phyloP scores from a whole-genome alignment of 345 rosid species.

The Lepidium didymum region DNA sequence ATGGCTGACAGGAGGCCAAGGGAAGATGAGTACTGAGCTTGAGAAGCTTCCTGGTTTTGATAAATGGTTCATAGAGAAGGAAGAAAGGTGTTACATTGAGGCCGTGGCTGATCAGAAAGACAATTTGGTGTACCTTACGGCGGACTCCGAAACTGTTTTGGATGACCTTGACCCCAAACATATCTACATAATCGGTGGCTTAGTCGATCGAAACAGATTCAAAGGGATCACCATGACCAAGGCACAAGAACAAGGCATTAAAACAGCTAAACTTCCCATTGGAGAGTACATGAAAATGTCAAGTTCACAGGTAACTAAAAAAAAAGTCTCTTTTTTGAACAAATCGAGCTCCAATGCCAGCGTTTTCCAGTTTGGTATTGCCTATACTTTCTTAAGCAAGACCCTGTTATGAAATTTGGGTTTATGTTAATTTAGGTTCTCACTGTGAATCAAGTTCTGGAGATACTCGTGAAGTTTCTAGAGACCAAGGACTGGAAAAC shows the following conservation, averaged over 20 bases:
- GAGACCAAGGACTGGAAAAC: constrained; percentile 84
- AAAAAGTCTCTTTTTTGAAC: not conserved
- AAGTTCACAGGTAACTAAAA: constrained; percentile 69
- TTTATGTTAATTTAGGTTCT: constrained; percentile 50
- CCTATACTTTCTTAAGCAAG: not conserved
- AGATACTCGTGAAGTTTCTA: constrained; percentile 76
- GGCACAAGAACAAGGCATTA: constrained; percentile 85
- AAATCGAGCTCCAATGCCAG: not conserved
- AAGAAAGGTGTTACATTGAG: constrained; percentile 55
- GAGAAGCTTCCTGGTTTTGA: constrained; percentile 76
- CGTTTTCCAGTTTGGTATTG: not conserved
- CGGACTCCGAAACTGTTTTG: constrained; percentile 70
- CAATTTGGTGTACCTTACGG: constrained; percentile 75
- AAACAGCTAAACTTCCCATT: constrained; percentile 81
- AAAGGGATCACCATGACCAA: constrained; percentile 88
- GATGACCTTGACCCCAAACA: constrained; percentile 55
- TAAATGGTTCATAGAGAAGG: constrained; percentile 91
- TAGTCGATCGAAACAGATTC: constrained; percentile 91
- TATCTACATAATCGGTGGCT: constrained; percentile 72
- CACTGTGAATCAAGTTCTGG: constrained; percentile 91
- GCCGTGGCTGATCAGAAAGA: constrained; percentile 64
- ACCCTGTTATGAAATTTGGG: not conserved
- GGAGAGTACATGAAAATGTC: constrained; percentile 90
- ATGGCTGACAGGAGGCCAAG: constrained; percentile 81
- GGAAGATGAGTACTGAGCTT: constrained; percentile 63